Evolutionary conservation across 129 eudicot species (phyloP), one percentile per base, ranked within the genome.

Genomic region (Centrapalus pauciflorus): DNA sequence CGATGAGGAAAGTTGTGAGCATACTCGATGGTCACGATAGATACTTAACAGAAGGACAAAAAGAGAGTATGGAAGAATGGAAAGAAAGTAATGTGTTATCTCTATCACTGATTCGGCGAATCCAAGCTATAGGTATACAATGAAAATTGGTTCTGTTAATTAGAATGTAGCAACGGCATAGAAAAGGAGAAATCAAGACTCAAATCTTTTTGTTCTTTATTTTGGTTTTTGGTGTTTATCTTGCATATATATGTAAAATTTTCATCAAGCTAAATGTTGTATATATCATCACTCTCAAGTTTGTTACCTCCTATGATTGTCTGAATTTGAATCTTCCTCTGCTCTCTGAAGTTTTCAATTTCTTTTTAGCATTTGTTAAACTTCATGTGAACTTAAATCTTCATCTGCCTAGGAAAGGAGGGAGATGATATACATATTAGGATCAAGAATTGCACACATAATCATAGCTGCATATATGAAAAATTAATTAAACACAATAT

Each of bases 51-150:
- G 77, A 79, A 28, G 69, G 66, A 33, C 62, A 64, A 69, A 77
- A 78, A 64, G 92, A 89, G 78, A 51, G 72, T 40, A 56, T 20
- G 4, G 81, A 78, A 58, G 96, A 82, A 76, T 93, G 99, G 99
- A 80, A 73, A 67, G 76, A 72, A 41, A 82, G 70, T 17, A 93
- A 93, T 60, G 63, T 56, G 3, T 40, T 71, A 65, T 78, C 96
- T 12, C 45, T 89, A 75, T 76, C 83, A 55, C 74, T 76, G 13
- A 71, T 86, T 52, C 76, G 85, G 67, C 69, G 90, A 46, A 84
- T 86, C 49, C 95, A 93, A 81, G 96, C 90, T 55, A 69, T 93
- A 66, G 96, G 95, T 3, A 82, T 93, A 69, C 91, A 89, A 29
- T 89, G 80, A 87, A 50, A 50, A 35, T n/a, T 7, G 33, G 33